These are phyloP conservation scores for Cyclotella choctawhatcheeana DNA, from an alignment of 108 stramenopile genomes.

Conservation along the genomic window DNA sequence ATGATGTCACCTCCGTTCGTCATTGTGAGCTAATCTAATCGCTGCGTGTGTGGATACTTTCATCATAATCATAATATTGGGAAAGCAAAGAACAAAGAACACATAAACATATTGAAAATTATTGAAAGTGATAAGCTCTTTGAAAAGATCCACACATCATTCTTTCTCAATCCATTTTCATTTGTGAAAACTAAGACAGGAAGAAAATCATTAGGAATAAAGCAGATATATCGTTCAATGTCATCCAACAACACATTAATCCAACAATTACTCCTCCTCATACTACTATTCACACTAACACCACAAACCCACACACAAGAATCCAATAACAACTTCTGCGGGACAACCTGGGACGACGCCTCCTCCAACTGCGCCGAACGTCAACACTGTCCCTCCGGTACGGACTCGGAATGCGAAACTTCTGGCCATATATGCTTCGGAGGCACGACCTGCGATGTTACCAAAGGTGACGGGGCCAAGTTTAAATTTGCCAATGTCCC, in stretches of 20 bases:
- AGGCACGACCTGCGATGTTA: conserved; percentile 36
- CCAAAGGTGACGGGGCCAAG: conserved; percentile 27
- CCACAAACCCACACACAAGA: conserved; percentile 8
- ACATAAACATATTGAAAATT: too few species aligned
- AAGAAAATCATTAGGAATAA: too few species aligned
- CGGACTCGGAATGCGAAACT: conserved; percentile 38
- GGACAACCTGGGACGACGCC: conserved; percentile 33
- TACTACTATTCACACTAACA: neutral
- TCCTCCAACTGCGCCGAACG: conserved; percentile 31
- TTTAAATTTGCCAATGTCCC: conserved; percentile 32
- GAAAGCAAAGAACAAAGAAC: too few species aligned
- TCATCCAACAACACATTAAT: neutral
- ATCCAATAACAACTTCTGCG: conserved; percentile 38
- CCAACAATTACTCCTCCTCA: neutral
- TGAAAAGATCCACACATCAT: too few species aligned
- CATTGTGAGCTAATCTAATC: too few species aligned
- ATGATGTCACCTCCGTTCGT: too few species aligned
- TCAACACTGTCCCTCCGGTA: conserved; percentile 34
- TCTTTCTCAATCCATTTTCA: too few species aligned
- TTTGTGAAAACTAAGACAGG: too few species aligned
- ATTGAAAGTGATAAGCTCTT: too few species aligned
- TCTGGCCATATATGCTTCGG: conserved; percentile 42
- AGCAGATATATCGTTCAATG: neutral
- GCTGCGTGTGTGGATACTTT: too few species aligned
- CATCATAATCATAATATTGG: too few species aligned